phyloP scores from a whole-genome alignment of 345 rosid species.

The Boechera divaricarpa region DNA sequence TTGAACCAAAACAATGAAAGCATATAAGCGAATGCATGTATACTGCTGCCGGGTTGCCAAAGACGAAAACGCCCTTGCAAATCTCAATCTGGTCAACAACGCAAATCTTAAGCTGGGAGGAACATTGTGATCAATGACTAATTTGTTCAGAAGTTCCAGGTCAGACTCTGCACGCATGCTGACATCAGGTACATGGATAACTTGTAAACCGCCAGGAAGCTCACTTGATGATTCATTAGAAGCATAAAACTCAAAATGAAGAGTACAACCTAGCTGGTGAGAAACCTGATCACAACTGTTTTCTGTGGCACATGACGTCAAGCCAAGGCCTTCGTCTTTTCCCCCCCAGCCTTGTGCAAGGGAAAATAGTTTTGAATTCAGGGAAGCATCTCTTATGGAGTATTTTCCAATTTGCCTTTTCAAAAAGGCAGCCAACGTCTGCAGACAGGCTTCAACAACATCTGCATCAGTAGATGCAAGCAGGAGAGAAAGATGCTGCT shows the following conservation, averaged over 20 bases:
- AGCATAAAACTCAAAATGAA: slow-evolving; percentile 95
- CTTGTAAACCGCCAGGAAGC: slow-evolving; percentile 64
- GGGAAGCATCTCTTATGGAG: slow-evolving; percentile 75
- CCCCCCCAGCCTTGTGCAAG: slow-evolving; percentile 99
- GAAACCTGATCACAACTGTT: slow-evolving; percentile 72
- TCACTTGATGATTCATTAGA: slow-evolving; percentile 54
- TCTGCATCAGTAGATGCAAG: slow-evolving; percentile 97
- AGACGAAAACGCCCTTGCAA: slow-evolving; percentile 89
- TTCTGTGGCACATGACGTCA: slow-evolving; percentile 70
- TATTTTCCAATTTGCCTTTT: slow-evolving; percentile 84
- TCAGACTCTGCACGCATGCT: slow-evolving; percentile 62
- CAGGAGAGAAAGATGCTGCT: slow-evolving; percentile 94
- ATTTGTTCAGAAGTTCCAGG: slow-evolving; percentile 74
- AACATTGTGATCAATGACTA: slow-evolving; percentile 74
- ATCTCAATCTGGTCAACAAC: slow-evolving; percentile 81
- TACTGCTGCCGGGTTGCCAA: slow-evolving; percentile 80
- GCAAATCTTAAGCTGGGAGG: slow-evolving; percentile 85
- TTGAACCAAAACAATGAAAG: slow-evolving; percentile 91
- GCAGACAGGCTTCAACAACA: slow-evolving; percentile 89
- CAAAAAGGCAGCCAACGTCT: slow-evolving; percentile 85
- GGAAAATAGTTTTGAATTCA: slow-evolving; percentile 81
- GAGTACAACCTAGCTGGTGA: slow-evolving; percentile 82
- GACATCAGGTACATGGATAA: slow-evolving; percentile 74
- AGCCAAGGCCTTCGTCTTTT: slow-evolving; percentile 97
- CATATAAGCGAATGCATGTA: slow-evolving; percentile 89